Evolutionary conservation across 176 grass and related monocot species (phyloP), one percentile per base, ranked within the genome.

Genomic region (Calamus simplicifolius): DNA sequence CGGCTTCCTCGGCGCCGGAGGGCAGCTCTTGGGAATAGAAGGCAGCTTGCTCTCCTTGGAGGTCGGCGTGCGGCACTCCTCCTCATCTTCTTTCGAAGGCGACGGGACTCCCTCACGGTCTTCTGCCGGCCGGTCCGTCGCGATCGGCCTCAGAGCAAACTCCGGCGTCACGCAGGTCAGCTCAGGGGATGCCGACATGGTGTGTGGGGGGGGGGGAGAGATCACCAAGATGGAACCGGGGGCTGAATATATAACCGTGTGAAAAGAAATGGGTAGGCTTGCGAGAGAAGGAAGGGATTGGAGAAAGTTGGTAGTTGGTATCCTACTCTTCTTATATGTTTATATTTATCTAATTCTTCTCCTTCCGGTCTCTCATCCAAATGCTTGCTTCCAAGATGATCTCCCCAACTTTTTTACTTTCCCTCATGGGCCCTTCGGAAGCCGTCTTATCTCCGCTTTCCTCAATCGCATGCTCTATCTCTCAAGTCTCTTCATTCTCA

Each of bases 331-430:
- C 51, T 6, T 50, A 43, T 13, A 43, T 43, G 35, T 43, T 43
- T 43, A 35, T 10, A 35, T 35, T 8, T 35, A 35, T 35, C 6
- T 7, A 35, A 35, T 35, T 35, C 31, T 16, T 63, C 51, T 38
- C 15, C 10, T 5, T 17, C 19, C 4, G 4, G 28, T 27, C 28
- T 66, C 63, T 68, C 51, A 17, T 31, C 18, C 38, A 48, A 19
- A 21, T 6, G 53, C 54, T 58, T 57, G 49, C 28, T 57, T 69
- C 67, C 67, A 69, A 49, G 67, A 69, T 58, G 67, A 69, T 69
- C 54, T 69, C 31, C 54, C 28, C 10, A 14, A 48, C 67, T 57
- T 69, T 69, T 69, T 69, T 25, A 54, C 54, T 49, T 49, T 27
- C 21, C 5, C 27, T 16, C 4, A 31, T 57, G 64, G 27, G 5